Conservation (phyloP, 2,329 filamentous ascomycete species). For the Botrytis fabae region DNA sequence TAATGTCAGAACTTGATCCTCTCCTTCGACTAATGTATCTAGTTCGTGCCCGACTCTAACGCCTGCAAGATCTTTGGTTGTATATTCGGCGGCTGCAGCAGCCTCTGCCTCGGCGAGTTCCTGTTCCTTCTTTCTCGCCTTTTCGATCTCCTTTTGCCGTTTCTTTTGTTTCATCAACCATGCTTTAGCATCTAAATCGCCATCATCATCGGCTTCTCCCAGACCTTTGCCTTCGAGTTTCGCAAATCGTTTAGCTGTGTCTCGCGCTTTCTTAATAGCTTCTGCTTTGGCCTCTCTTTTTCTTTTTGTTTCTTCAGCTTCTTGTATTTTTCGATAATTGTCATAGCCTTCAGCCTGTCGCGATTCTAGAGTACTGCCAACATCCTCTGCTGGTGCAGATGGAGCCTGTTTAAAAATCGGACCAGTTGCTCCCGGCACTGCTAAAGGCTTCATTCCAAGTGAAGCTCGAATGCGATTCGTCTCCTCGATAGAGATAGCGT, state of each 20-base stretch:
- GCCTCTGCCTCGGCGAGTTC: conserved; percentile 77
- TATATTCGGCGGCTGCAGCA: conserved; percentile 71
- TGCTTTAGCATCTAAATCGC: conserved; percentile 72
- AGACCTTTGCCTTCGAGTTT: conserved; percentile 81
- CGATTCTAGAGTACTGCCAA: conserved; percentile 79
- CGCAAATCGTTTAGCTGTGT: conserved; percentile 73
- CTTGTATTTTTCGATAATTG: conserved; percentile 66
- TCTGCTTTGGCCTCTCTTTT: conserved; percentile 79
- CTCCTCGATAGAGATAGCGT: conserved; percentile 81
- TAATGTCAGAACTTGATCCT: conserved; percentile 89
- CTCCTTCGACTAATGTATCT: conserved; percentile 74
- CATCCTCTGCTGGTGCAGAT: conserved; percentile 57
- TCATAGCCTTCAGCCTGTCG: conserved; percentile 71
- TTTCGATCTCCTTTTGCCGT: conserved; percentile 85
- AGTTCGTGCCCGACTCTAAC: conserved; percentile 91
- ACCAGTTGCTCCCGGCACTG: conserved; percentile 68
- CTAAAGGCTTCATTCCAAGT: conserved; percentile 86
- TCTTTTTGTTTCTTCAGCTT: conserved; percentile 74
- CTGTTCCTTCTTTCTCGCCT: conserved; percentile 68
- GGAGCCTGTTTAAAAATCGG: conserved; percentile 55
- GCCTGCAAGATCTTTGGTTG: conserved; percentile 80
- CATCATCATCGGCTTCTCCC: conserved; percentile 69
- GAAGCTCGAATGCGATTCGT: conserved; percentile 88
- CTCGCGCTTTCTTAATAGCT: conserved; percentile 82
- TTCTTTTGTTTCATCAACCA: conserved; percentile 93